Conservation (phyloP, 148 eudicot species). For the Pouteria glomerata region DNA sequence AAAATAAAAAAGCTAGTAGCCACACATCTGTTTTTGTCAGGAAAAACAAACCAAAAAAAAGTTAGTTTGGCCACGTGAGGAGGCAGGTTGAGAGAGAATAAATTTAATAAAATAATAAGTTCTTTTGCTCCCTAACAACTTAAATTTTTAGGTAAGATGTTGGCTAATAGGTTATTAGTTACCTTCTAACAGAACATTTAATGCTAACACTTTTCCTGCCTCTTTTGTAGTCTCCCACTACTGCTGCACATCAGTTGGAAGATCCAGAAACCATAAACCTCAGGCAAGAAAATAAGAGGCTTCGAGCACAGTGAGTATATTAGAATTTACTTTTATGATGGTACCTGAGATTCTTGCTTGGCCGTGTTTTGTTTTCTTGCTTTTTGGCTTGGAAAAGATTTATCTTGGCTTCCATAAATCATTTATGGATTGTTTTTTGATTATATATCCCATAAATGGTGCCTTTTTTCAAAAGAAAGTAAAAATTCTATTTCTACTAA, state of each 20-base stretch:
- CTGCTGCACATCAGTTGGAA: slow-evolving; percentile 16
- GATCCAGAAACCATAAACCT: slow-evolving; percentile 28
- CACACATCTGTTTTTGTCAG: no score
- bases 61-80: no score
- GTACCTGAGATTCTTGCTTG: not conserved
- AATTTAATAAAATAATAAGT: no score
- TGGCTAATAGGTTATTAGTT: no score
- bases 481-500: not conserved
- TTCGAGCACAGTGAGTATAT: slow-evolving; percentile 48
- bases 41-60: no score
- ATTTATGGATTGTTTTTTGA: not conserved
- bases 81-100: no score
- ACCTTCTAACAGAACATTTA: no score
- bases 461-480: not conserved
- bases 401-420: not conserved
- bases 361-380: not conserved
- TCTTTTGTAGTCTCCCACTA: slow-evolving; percentile 33
- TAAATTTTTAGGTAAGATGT: no score
- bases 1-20: no score
- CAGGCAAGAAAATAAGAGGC: slow-evolving; percentile 46
- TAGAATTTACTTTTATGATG: not conserved
- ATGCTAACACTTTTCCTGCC: not conserved
- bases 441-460: not conserved
- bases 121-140: no score
- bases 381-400: not conserved